Conservation (phyloP, 1,284 basidiomycete genomes). For the Tremellales sp. region DNA sequence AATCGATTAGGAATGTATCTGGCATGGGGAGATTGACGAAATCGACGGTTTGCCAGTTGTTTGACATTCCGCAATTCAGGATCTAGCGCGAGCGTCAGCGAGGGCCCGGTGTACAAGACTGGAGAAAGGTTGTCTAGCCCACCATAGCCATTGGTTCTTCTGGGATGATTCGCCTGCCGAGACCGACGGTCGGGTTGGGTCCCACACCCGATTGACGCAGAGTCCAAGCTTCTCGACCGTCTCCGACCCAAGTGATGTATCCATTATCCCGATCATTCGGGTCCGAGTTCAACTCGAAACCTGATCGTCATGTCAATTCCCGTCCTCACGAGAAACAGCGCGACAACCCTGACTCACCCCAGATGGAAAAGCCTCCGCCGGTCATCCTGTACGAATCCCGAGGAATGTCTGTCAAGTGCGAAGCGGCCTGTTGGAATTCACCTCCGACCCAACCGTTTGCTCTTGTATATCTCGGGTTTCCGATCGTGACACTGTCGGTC, state of each 20-base stretch:
- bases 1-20: constrained; percentile 70
- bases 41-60: constrained; percentile 55
- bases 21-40: constrained; percentile 66
- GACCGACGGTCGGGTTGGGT: constrained; percentile 54
- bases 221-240: constrained; percentile 55
- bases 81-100: constrained; percentile 53
- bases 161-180: constrained; percentile 65
- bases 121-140: background rate
- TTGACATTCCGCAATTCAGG: constrained; percentile 62
- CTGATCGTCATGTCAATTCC: constrained; percentile 43
- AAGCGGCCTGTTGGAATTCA: constrained; percentile 71
- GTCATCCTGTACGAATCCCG: constrained; percentile 43
- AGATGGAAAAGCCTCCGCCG: constrained; percentile 9
- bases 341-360: constrained; percentile 15
- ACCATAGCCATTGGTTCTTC: constrained; percentile 67
- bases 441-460: constrained; percentile 73
- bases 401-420: constrained; percentile 56
- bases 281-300: constrained; percentile 66
- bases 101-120: background rate
- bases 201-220: constrained; percentile 58
- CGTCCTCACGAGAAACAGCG: constrained; percentile 67
- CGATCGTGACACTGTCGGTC: constrained; percentile 44
- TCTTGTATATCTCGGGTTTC: constrained; percentile 53
- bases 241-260: constrained; percentile 63
- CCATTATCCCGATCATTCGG: constrained; percentile 56